Conservation (phyloP, 2,329 filamentous ascomycete genomes). For the Myrmaecium sp. region DNA sequence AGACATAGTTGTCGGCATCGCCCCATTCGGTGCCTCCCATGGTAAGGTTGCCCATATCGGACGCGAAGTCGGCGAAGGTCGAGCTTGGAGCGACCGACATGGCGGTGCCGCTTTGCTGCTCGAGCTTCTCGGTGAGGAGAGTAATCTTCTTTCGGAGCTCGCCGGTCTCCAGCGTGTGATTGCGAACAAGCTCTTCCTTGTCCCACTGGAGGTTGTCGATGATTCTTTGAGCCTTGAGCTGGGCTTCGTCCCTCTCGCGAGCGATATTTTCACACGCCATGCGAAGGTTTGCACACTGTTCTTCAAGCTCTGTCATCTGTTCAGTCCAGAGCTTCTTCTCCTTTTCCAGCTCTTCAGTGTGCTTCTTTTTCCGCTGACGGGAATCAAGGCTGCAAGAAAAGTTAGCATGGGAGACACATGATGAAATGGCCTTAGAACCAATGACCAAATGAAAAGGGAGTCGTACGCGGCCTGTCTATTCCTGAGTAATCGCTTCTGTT, state of each 20-base stretch:
- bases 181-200: conserved; percentile 80
- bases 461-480: conserved; percentile 91
- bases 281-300: conserved; percentile 53
- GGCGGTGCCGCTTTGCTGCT: conserved; percentile 33
- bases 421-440: conserved; percentile 15
- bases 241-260: conserved; percentile 49
- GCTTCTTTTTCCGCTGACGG: conserved; percentile 91
- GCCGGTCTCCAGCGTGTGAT: conserved; percentile 76
- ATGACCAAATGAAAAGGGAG: conserved; percentile 26
- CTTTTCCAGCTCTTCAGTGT: conserved; percentile 89
- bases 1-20: conserved; percentile 65
- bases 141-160: conserved; percentile 86
- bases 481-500: conserved; percentile 84
- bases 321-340: conserved; percentile 86
- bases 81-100: conserved; percentile 37
- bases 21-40: conserved; percentile 65
- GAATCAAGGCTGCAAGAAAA: conserved; percentile 62
- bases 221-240: conserved; percentile 57
- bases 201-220: conserved; percentile 65
- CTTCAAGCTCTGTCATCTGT: conserved; percentile 61
- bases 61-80: conserved; percentile 54
- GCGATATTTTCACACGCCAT: conserved; percentile 36
- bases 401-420: conserved; percentile 19
- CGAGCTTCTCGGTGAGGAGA: conserved; percentile 59
- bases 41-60: conserved; percentile 67